Evolutionary conservation across 1,284 basidiomycete genomes (phyloP).

Genomic region (Ganoderma sinense): DNA sequence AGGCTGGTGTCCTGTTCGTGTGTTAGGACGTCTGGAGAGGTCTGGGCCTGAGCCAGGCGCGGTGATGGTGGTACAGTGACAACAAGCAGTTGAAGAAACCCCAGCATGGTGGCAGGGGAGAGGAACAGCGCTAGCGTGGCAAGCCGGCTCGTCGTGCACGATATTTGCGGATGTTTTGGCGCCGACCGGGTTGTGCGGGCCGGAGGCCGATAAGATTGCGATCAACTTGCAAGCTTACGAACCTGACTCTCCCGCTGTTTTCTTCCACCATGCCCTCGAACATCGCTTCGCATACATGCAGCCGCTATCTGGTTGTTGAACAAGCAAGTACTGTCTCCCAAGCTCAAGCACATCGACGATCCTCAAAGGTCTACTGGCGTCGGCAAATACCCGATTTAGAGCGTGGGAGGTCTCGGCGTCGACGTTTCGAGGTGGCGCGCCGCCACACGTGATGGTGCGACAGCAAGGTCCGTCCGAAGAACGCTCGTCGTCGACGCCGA

Average conservation of each 20-base stretch:
- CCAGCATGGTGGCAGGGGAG: too few relatives aligned
- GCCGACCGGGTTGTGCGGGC: not conserved
- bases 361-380: not conserved
- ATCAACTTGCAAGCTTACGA: not conserved
- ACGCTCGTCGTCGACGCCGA: not conserved
- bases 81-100: too few relatives aligned
- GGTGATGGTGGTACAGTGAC: too few relatives aligned
- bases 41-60: too few relatives aligned
- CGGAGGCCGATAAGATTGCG: not conserved
- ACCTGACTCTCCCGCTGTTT: not conserved
- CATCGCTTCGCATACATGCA: not conserved
- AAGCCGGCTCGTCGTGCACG: too few relatives aligned
- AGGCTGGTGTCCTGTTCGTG: too few relatives aligned
- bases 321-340: not conserved
- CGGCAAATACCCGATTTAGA: not conserved
- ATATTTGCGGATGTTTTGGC: too few relatives aligned
- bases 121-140: too few relatives aligned
- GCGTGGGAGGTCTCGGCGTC: not conserved
- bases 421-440: not conserved
- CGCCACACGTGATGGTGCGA: slow-evolving; percentile 4
- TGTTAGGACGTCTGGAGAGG: too few relatives aligned
- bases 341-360: not conserved
- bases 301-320: not conserved
- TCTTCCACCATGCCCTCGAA: not conserved
- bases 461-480: not conserved